A percentile compares a stretch with the other conserved stretches of the same genome.
Evolutionary conservation across 371 early-diverging fungal genomes (phyloP).

Genomic region (Cokeromyces recurvatus): DNA sequence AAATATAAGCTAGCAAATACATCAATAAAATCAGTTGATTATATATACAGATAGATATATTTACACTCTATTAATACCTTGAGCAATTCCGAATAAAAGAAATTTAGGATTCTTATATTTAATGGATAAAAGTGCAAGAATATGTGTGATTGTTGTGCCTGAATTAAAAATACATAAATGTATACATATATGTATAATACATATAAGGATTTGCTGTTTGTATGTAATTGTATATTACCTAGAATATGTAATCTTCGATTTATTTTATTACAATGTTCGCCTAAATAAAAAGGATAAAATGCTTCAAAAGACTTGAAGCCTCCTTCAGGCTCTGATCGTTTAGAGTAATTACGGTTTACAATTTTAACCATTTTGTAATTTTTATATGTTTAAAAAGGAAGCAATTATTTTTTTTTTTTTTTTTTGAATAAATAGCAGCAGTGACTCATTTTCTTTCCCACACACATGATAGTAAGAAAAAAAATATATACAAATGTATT

Average conservation of each 20-base stretch:
- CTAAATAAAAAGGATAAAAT: constrained; percentile 71
- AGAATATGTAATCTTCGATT: constrained; percentile 55
- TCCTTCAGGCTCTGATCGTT: constrained; percentile 39
- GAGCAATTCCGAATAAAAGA: constrained; percentile 20
- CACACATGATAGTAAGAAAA: constrained; percentile 2
- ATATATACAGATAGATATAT: background rate
- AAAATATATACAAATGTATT: no score
- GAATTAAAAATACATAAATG: background rate
- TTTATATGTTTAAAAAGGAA: background rate
- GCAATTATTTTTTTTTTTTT: no score
- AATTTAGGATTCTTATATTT: constrained; percentile 18
- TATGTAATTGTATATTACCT: constrained; percentile 40
- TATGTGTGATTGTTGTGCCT: constrained; percentile 31
- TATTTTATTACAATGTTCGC: constrained; percentile 53
- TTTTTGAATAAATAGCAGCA: no score
- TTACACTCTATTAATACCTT: constrained; percentile 25
- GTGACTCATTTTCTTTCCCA: no score
- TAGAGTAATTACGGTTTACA: constrained; percentile 53
- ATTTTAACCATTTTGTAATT: constrained; percentile 18
- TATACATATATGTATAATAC: background rate
- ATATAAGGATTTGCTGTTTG: no score
- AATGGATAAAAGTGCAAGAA: constrained; percentile 16
- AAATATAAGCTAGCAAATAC: constrained; percentile 45
- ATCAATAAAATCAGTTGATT: no score
- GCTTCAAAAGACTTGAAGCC: constrained; percentile 49